Conservation (phyloP, 768 basidiomycete genomes). For the Termitomyces titanicus region DNA sequence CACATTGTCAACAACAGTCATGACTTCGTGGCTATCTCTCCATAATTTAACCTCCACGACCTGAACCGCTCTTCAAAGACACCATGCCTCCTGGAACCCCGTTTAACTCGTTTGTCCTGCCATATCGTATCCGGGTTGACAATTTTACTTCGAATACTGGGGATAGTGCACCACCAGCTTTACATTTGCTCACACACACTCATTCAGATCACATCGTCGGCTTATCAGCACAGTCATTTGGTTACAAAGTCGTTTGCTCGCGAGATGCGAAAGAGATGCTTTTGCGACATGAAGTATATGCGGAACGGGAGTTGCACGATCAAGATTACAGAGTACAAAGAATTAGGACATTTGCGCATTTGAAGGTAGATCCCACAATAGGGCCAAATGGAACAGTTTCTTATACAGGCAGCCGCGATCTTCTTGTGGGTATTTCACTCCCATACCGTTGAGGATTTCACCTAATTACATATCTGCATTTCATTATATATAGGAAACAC, state of each 20-base stretch:
- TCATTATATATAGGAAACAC: constrained; percentile 46
- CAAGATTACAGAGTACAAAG: constrained; percentile 46
- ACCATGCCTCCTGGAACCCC: constrained; percentile 79
- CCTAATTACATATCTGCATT: background rate
- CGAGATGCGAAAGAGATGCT: constrained; percentile 85
- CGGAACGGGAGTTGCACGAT: constrained; percentile 57
- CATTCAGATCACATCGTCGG: constrained; percentile 87
- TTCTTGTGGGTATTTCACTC: constrained; percentile 46
- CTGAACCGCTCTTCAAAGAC: background rate
- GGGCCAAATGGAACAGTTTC: constrained; percentile 44
- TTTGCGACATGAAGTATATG: constrained; percentile 67
- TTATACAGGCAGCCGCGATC: constrained; percentile 57
- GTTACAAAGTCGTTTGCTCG: constrained; percentile 72
- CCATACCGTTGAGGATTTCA: background rate
- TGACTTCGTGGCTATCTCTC: background rate
- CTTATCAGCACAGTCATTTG: constrained; percentile 71
- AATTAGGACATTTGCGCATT: constrained; percentile 60
- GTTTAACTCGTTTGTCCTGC: constrained; percentile 69
- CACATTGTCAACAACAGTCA: background rate
- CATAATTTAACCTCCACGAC: background rate
- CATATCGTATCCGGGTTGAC: constrained; percentile 86
- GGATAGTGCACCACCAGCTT: constrained; percentile 36
- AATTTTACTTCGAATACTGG: constrained; percentile 54
- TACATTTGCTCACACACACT: constrained; percentile 85
- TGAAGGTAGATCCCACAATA: constrained; percentile 52